phyloP scores from a whole-genome alignment of 306 rosid species.

The Castanea crenata region DNA sequence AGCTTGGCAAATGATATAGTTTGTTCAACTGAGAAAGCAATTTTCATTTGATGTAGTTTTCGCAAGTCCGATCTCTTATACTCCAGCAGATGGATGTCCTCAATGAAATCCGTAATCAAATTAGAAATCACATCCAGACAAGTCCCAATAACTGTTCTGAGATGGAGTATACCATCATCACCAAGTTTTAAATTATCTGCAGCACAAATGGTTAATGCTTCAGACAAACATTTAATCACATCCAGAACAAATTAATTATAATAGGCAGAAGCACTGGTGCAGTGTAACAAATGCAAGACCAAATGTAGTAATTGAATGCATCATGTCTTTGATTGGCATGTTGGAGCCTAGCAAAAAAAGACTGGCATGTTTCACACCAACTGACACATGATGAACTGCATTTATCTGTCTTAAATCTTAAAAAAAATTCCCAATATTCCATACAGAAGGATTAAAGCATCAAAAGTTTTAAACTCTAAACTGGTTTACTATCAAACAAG shows the following conservation, averaged over 20 bases:
- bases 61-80: conserved; percentile 40
- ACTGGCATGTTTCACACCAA: neutral
- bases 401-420: neutral
- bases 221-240: neutral
- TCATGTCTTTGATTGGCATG: neutral
- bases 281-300: too few relatives aligned
- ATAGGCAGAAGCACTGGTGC: neutral
- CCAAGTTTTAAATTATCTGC: conserved; percentile 59
- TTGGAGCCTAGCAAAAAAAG: neutral
- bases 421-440: neutral
- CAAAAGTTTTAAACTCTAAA: neutral
- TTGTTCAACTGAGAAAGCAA: conserved; percentile 82
- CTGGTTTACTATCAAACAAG: neutral
- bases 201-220: conserved; percentile 18
- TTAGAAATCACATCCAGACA: conserved; percentile 56
- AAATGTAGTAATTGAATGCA: neutral
- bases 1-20: conserved; percentile 59
- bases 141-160: conserved; percentile 58
- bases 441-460: neutral
- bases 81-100: conserved; percentile 59
- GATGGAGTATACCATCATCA: conserved; percentile 41
- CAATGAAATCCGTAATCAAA: conserved; percentile 62
- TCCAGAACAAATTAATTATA: neutral
- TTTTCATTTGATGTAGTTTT: conserved; percentile 63
- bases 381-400: neutral